phyloP scores from a whole-genome alignment of 345 rosid genomes.

The Aquilaria sinensis region DNA sequence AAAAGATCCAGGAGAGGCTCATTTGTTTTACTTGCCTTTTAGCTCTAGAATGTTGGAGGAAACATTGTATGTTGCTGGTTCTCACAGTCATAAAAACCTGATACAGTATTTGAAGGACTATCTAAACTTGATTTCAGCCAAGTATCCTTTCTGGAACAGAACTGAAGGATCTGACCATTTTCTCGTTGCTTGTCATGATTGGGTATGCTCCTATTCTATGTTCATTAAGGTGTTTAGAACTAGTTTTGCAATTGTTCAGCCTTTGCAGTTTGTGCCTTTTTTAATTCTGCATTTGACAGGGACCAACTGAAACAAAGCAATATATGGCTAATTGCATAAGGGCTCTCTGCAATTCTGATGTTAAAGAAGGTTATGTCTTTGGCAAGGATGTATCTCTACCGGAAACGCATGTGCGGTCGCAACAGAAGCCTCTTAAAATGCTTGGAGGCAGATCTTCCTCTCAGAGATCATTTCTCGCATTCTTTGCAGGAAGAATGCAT shows the following conservation, averaged over 20 bases:
- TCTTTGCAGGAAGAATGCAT: conserved; percentile 91
- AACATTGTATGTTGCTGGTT: conserved; percentile 57
- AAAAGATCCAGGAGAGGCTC: conserved; percentile 58
- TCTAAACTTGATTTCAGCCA: conserved; percentile 49
- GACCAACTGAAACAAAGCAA: conserved; percentile 62
- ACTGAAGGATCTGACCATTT: conserved; percentile 92
- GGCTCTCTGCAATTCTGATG: conserved; percentile 87
- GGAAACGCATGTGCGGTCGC: conserved; percentile 55
- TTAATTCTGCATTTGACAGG: conserved; percentile 40
- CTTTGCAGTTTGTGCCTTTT: not conserved
- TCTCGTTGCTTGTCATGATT: conserved; percentile 95
- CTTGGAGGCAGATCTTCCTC: conserved; percentile 72
- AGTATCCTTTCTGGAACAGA: conserved; percentile 82
- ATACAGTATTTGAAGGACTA: conserved; percentile 53
- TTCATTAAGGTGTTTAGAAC: not conserved
- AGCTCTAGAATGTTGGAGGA: conserved; percentile 79
- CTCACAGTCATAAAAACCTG: conserved; percentile 66
- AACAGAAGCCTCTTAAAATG: conserved; percentile 50
- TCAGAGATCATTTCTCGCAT: conserved; percentile 68
- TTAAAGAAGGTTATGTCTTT: conserved; percentile 74
- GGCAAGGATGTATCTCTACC: conserved; percentile 94
- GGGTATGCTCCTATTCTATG: conserved; percentile 39
- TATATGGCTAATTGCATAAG: conserved; percentile 79
- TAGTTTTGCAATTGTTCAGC: not conserved
- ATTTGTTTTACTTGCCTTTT: conserved; percentile 85